Evolutionary conservation across 352 stramenopile genomes (phyloP).

Genomic region (Blastocystis sp.): DNA sequence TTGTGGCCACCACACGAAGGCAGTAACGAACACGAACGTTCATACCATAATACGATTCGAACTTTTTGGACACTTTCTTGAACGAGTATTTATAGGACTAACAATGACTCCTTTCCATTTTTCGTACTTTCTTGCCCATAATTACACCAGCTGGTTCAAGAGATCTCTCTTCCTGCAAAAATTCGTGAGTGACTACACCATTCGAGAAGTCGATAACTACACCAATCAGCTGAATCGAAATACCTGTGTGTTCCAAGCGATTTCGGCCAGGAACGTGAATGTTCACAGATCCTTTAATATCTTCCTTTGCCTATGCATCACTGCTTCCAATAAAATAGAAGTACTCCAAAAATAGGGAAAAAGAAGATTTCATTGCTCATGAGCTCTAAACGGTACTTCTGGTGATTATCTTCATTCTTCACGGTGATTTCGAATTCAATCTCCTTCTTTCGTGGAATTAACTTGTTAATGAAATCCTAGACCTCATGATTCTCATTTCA

Average conservation of each 20-base stretch:
- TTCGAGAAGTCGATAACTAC: slow-evolving; percentile 66
- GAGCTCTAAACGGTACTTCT: slow-evolving; percentile 19
- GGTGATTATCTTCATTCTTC: slow-evolving; percentile 46
- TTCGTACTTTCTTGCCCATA: slow-evolving; percentile 68
- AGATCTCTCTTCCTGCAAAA: slow-evolving; percentile 80
- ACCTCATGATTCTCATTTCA: too few relatives aligned
- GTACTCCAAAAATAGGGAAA: slow-evolving; percentile 58
- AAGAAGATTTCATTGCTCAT: background rate
- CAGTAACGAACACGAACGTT: slow-evolving; percentile 91
- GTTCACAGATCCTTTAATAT: slow-evolving; percentile 71
- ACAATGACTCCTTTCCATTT: background rate
- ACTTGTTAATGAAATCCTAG: slow-evolving; percentile 29
- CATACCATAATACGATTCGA: slow-evolving; percentile 90
- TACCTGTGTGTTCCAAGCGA: slow-evolving; percentile 86
- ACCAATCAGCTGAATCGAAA: slow-evolving; percentile 83
- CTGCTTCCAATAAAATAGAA: background rate
- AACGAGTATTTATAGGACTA: slow-evolving; percentile 83
- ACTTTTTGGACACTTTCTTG: slow-evolving; percentile 81
- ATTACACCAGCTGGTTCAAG: slow-evolving; percentile 76
- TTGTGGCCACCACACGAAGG: slow-evolving; percentile 72
- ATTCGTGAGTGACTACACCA: slow-evolving; percentile 77
- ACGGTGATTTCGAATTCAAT: slow-evolving; percentile 58
- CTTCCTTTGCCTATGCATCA: slow-evolving; percentile 28
- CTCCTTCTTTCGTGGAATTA: slow-evolving; percentile 55
- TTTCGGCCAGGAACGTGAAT: slow-evolving; percentile 77